Base-by-base conservation (phyloP, 768 basidiomycete species). In the Suillus subalutaceus region DNA sequence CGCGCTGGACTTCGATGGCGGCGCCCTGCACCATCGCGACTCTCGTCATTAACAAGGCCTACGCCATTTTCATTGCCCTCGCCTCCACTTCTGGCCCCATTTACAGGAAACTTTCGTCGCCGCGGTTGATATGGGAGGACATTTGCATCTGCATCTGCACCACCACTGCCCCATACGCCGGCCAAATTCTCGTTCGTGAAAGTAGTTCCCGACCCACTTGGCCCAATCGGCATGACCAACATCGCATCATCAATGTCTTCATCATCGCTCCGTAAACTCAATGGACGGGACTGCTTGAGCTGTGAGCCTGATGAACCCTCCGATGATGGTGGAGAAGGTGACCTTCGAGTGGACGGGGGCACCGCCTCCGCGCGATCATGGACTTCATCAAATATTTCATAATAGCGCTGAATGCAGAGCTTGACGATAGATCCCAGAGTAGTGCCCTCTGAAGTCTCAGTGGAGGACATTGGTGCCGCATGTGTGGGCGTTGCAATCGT, bases 351-450 rank as follows among this genome's bases (percentile, higher is more conserved):
- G 3, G 61, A 44, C 16, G 77, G 79, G 2, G 79, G 78, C 16
- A 85, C 68, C 4, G 88, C 88, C 69, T 93, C 92, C 66, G 83
- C 84, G 18, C 88, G 85, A 77, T 94, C 93, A 65, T 75, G 78
- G n/a, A 90, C 77, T 70, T 94, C 93, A 73, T 94, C 93, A 70
- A 95, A 95, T 38, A 94, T 80, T 73, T 95, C 93, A 74, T 90
- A 94, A 74, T 94, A 95, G 52, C 86, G 86, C 71, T 90, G 85
- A 61, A 94, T 93, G 75, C 91, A 94, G 52, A 92, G 78, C 72
- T 88, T 88, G 75, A 94, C 81, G 50, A 94, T 79, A 67, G 82
- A 80, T 3, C 92, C 92, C 0, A 95, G 80, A 0, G 92, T 93
- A 10, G 87, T 87, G 41, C 84, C 85, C 70, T 86, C 84, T 4